Evolutionary conservation across 2,329 filamentous ascomycete genomes (phyloP), one percentile per base, ranked within the genome.

Genomic region (Colletotrichum tabaci): DNA sequence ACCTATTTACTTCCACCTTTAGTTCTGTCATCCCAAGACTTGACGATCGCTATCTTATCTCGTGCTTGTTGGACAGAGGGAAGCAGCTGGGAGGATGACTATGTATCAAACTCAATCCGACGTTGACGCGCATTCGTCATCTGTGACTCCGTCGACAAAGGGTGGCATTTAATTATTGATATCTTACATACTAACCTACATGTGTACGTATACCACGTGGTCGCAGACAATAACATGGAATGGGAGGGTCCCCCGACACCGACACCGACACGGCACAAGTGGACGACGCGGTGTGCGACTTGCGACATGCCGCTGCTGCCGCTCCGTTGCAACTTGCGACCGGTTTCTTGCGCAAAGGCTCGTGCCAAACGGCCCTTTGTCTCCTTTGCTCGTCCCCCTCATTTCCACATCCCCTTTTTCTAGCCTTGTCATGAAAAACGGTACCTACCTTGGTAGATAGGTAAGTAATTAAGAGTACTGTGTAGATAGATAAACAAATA

Each of bases 71-170:
- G 18, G 21, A 53, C 18, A 40, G 18, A 23, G 40, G 4, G 26
- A 38, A 42, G 18, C 23, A 58, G 56, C 69, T 38, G 47, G 69
- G 58, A 60, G 58, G 21, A 72, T 72, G 65, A 65, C 60, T 72
- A 65, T 53, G 38, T 26, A 42, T n/a, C 13, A 55, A 72, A 72
- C 65, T 69, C 65, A 72, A 72, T 72, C 69, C 40, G 23, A 40
- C 18, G 10, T 35, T 53, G 60, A 64, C 69, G 58, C 65, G 69
- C 65, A 65, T 47, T 55, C 53, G 21, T 35, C 30, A 15, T 57
- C 26, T 53, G 46, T 53, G 58, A 63, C 35, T 46, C 44, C 26
- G 46, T 40, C 47, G 15, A 63, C 21, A 35, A 46, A 30, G 40
- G 23, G 35, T 38, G 35, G 2, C 9, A 38, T 38, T 38, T 9